phyloP scores from a whole-genome alignment of 164 flowering plant species.

The Aristolochia contorta region DNA sequence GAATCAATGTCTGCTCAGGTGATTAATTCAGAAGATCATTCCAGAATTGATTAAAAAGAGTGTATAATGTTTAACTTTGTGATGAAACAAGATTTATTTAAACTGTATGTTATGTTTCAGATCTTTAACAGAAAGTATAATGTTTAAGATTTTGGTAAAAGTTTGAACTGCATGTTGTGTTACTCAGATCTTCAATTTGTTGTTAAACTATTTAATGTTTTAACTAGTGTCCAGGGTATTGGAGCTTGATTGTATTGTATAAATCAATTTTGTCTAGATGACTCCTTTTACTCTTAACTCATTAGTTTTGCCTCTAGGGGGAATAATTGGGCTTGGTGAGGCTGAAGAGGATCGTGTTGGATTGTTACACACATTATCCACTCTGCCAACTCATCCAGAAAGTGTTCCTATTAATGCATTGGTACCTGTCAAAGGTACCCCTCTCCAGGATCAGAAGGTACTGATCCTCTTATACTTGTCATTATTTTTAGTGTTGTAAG shows the following conservation, averaged over 20 bases:
- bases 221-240: too few species aligned
- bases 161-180: too few species aligned
- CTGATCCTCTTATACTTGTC: neutral
- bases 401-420: conserved; percentile 99
- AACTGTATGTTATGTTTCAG: too few species aligned
- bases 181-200: too few species aligned
- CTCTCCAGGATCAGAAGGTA: conserved; percentile 97
- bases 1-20: conserved; percentile 98
- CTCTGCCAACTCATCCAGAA: conserved; percentile 95
- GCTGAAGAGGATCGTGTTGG: conserved; percentile 96
- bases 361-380: conserved; percentile 83
- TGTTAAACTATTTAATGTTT: too few species aligned
- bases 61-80: too few species aligned
- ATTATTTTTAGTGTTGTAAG: neutral
- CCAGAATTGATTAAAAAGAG: too few species aligned
- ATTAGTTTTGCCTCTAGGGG: conserved; percentile 38
- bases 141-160: too few species aligned
- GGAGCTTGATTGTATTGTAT: too few species aligned
- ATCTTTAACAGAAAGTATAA: too few species aligned
- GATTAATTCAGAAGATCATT: neutral
- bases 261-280: too few species aligned
- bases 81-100: too few species aligned
- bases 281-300: neutral
- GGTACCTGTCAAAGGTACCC: conserved; percentile 92
- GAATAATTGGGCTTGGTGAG: conserved; percentile 97